These are phyloP conservation scores for Fraxinus quadrangulata DNA, from an alignment of 257 asterid genomes.

Conservation along the genomic window DNA sequence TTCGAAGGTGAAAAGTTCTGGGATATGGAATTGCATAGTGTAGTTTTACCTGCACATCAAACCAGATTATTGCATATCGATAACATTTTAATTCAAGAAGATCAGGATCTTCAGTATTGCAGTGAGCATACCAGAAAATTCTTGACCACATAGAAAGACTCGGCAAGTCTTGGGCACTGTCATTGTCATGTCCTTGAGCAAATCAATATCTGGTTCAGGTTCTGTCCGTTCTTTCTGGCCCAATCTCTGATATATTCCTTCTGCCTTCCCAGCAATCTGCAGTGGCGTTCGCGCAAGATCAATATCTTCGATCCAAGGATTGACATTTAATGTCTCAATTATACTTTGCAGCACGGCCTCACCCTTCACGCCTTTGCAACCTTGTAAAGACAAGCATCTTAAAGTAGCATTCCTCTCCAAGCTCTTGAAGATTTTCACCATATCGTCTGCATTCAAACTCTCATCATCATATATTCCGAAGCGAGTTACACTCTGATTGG, in stretches of 20 bases:
- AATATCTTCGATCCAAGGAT: conserved; percentile 85
- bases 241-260: conserved; percentile 53
- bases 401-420: conserved; percentile 68
- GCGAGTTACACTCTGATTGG: conserved; percentile 52
- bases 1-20: conserved; percentile 58
- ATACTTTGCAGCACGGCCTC: conserved; percentile 58
- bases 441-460: conserved; percentile 50
- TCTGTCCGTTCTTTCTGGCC: conserved; percentile 58
- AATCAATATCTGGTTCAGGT: conserved; percentile 61
- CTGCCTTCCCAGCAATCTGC: conserved; percentile 59
- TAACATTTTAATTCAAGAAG: neutral
- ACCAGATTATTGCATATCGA: conserved; percentile 2
- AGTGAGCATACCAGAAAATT: conserved; percentile 54
- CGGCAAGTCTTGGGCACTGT: conserved; percentile 62
- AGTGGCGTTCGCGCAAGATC: conserved; percentile 70
- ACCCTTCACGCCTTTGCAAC: conserved; percentile 84
- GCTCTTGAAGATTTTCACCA: conserved; percentile 60
- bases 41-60: conserved; percentile 55
- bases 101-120: neutral
- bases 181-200: conserved; percentile 66
- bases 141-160: conserved; percentile 77
- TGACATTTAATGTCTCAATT: conserved; percentile 63
- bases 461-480: conserved; percentile 68
- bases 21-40: conserved; percentile 59
- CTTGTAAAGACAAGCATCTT: conserved; percentile 57